These are phyloP conservation scores for Brettanomyces nanus DNA, from an alignment of 805 yeast genomes.

Conservation along the genomic window DNA sequence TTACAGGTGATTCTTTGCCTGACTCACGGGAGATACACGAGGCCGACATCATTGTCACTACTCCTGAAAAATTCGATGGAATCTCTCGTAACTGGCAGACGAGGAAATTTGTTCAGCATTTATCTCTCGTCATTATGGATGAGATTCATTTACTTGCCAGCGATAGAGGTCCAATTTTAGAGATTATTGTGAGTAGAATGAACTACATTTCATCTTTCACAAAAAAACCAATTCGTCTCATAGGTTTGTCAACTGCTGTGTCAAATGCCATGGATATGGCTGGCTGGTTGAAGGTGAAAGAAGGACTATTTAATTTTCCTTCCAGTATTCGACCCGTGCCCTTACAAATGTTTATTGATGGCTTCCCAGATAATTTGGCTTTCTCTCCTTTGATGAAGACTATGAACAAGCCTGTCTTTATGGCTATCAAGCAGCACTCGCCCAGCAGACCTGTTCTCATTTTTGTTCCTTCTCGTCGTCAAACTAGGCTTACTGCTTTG, in stretches of 20 bases:
- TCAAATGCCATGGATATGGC: slow-evolving; percentile 84
- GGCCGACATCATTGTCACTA: slow-evolving; percentile 72
- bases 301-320: slow-evolving; percentile 74
- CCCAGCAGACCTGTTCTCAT: slow-evolving; percentile 76
- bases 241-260: slow-evolving; percentile 82
- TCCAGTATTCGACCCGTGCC: slow-evolving; percentile 82
- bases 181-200: slow-evolving; percentile 86
- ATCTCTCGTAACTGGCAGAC: slow-evolving; percentile 82
- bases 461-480: slow-evolving; percentile 81
- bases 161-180: slow-evolving; percentile 81
- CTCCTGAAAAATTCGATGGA: slow-evolving; percentile 86
- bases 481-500: slow-evolving; percentile 71
- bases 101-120: slow-evolving; percentile 63
- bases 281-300: slow-evolving; percentile 69
- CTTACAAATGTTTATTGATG: slow-evolving; percentile 78
- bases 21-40: slow-evolving; percentile 56
- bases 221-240: slow-evolving; percentile 49
- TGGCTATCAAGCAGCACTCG: slow-evolving; percentile 88
- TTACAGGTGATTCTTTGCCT: slow-evolving; percentile 79
- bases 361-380: slow-evolving; percentile 73
- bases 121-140: slow-evolving; percentile 75
- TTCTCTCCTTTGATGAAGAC: slow-evolving; percentile 81
- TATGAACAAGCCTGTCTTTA: slow-evolving; percentile 84
- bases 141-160: slow-evolving; percentile 79
- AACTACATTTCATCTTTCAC: slow-evolving; percentile 59